Conservation (phyloP, 805 yeast species). For the Wickerhamiella australiensis region DNA sequence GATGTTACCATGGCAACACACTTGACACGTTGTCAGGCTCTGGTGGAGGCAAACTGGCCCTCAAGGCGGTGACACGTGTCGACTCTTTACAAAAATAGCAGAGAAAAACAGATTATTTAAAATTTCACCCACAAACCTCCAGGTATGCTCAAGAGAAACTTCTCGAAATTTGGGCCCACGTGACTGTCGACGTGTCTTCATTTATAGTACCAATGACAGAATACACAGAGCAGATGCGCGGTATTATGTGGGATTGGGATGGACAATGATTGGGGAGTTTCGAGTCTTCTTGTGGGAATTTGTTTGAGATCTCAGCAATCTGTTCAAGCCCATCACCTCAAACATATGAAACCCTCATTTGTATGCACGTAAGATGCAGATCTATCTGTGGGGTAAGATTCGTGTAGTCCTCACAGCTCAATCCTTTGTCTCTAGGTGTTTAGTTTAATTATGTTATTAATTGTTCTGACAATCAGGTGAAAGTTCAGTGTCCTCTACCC, state of each 20-base stretch:
- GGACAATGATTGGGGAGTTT: too few relatives aligned
- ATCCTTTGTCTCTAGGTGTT: too few relatives aligned
- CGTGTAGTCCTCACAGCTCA: not conserved
- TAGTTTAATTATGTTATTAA: too few relatives aligned
- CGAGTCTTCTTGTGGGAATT: too few relatives aligned
- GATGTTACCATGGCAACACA: conserved; percentile 8
- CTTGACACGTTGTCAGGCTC: conserved; percentile 18
- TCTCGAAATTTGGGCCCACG: not conserved
- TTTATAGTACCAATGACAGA: too few relatives aligned
- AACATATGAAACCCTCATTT: not conserved
- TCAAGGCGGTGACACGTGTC: not conserved
- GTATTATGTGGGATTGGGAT: too few relatives aligned
- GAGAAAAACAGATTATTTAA: not conserved
- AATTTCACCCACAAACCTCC: not conserved
- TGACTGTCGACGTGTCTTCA: conserved; percentile 2
- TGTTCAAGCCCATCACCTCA: not conserved
- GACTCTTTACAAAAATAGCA: not conserved
- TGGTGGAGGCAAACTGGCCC: conserved; percentile 23
- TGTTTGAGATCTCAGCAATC: too few relatives aligned
- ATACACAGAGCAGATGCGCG: too few relatives aligned
- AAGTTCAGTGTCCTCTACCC: too few relatives aligned
- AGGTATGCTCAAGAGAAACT: not conserved
- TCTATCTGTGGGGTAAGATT: not conserved
- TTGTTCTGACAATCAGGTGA: too few relatives aligned
- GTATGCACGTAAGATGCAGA: not conserved